Base-by-base conservation (phyloP, 768 basidiomycete genomes). In the Tephrocybe sp. region DNA sequence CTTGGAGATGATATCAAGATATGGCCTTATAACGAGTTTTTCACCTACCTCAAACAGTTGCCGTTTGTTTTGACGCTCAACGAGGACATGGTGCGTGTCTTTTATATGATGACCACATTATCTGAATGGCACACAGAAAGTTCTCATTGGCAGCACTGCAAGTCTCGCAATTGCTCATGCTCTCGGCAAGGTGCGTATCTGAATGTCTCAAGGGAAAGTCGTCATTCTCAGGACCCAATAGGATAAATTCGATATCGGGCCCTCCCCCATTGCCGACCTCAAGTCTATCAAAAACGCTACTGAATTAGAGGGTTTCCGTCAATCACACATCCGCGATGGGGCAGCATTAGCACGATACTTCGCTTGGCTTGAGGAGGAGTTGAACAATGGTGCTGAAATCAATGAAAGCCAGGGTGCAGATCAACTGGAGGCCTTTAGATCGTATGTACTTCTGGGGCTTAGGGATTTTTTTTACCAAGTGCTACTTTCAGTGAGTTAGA, bases 301-400 rank as follows among this genome's bases (percentile, higher is more conserved):
- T 0, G 96, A 99, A 62, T 68, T 95, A 11, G 88, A 88, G 63
- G 96, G 96, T 0, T 98, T 98, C 77, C 79, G 94, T 14, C 83
- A 88, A 61, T 80, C 79, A 46, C 93, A 99, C 63, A 83, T 96
- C 26, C 81, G 95, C 9, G 96, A 98, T 66, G 94, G 96, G 0
- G 84, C 79, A 1, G 95, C 95, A 0, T 75, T 98, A 41, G 84
- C 81, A 7, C 80, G 86, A 12, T 99, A 98, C 70, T 98, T 98
- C 59, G 78, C 93, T 0, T 99, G 96, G 97, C 75, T 99, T 1
- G 93, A 98, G 67, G 88, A 93, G 55, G 80, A 86, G 57, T 73
- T 98, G 15, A 66, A 77, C 3, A 70, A 76, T 6, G 90, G 84
- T 0, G 73, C 71, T 15, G 76, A 73, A 51, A 43, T 95, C 52